Evolutionary conservation across 2,329 filamentous ascomycete species (phyloP).

Genomic region (Triangularia setosa): DNA sequence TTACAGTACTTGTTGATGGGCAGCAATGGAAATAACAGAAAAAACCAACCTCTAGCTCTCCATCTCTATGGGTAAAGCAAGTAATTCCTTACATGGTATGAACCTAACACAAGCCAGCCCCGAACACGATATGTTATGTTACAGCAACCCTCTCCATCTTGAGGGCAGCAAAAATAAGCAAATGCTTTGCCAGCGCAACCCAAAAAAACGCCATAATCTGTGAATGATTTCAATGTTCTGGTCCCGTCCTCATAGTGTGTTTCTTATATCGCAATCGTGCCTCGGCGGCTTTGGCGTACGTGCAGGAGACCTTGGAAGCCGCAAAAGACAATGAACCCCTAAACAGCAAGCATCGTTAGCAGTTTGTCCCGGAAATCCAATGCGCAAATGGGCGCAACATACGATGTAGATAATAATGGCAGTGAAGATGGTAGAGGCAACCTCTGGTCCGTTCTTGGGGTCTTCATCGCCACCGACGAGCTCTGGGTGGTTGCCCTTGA

Average conservation of each 20-base stretch:
- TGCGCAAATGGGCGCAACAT: conserved; percentile 41
- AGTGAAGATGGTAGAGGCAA: conserved; percentile 80
- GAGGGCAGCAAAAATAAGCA: conserved; percentile 1
- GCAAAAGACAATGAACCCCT: conserved; percentile 91
- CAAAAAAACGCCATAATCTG: conserved; percentile 21
- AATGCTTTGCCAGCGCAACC: conserved; percentile 9
- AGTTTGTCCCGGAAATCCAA: background rate
- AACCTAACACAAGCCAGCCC: conserved; percentile 2
- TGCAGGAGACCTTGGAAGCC: conserved; percentile 85
- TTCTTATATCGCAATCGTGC: conserved; percentile 36
- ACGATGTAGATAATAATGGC: conserved; percentile 87
- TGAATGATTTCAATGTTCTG: conserved; percentile 7
- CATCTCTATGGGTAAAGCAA: background rate
- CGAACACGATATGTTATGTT: background rate
- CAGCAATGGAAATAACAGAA: background rate
- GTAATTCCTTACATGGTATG: conserved; percentile 1
- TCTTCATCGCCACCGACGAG: conserved; percentile 73
- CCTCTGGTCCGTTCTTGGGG: conserved; percentile 68
- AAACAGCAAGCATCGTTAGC: conserved; percentile 16
- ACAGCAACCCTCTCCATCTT: background rate
- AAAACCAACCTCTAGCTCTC: background rate
- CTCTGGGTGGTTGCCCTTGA: conserved; percentile 74
- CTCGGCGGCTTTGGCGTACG: conserved; percentile 74
- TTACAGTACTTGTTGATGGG: conserved; percentile 7
- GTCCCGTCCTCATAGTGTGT: background rate